Evolutionary conservation across 306 rosid genomes (phyloP), one percentile per base, ranked within the genome.

Genomic region (Vigna unguiculata): DNA sequence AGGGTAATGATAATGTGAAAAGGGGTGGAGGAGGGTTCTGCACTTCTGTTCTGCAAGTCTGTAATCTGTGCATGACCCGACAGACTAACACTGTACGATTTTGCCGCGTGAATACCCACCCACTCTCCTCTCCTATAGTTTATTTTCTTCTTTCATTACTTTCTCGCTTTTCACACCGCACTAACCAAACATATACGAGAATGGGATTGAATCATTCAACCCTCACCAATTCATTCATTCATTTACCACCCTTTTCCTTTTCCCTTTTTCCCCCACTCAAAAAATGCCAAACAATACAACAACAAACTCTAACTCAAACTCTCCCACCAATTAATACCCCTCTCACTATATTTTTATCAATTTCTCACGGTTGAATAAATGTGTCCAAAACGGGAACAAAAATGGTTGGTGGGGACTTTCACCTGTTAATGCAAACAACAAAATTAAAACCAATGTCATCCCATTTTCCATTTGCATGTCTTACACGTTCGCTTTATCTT

Each of bases 91-190:
- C 74, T 75, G 82, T 79, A 82, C 86, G 71, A 65, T 72, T 11
- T 65, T 75, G 84, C 74, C 71, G 77, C 79, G 86, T 75, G 80
- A 82, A 75, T 68, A 60, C 70, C 82, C 78, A 75, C 83, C 80
- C 81, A 10, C 30, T 67, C 32, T n/a, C 72, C 72, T 9, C 5
- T 25, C 52, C 72, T 9, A 10, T 58, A 34, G 34, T 85, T 74
- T 46, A 60, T 49, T 60, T 30, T 80, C 52, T 55, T 78, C 69
- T 38, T 74, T 24, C 76, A 77, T 67, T 61, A 43, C 83, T 73
- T 78, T 78, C 82, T 65, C 47, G 63, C 81, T 77, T 81, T 80
- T 60, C 75, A 80, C 75, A 77, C 71, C 85, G 43, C 65, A 75
- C 57, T 65, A 21, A 47, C 82, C 84, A 71, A 58, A 43, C 58